A percentile compares a stretch with the other conserved stretches of the same genome.
Conservation (phyloP, 495 filamentous ascomycete genomes). For the Penicillium dipodomyicola region DNA sequence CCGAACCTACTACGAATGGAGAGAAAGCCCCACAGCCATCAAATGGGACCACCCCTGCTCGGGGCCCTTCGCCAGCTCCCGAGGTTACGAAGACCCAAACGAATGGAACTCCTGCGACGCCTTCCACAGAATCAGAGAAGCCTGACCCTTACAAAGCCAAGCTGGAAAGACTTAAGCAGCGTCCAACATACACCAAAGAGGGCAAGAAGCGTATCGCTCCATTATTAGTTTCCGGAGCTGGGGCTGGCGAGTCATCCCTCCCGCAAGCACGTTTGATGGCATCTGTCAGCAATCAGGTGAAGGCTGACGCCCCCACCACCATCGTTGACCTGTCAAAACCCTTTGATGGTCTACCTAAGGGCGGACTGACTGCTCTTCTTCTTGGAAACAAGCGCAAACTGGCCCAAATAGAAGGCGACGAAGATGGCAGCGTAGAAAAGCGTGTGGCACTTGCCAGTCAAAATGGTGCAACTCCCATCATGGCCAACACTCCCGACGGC, state of each 20-base stretch:
- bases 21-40: constrained; percentile 32
- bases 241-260: constrained; percentile 78
- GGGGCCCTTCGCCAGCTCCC: constrained; percentile 34
- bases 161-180: constrained; percentile 77
- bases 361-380: constrained; percentile 78
- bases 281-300: constrained; percentile 54
- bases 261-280: constrained; percentile 81
- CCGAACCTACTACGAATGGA: constrained; percentile 44
- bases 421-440: constrained; percentile 66
- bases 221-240: constrained; percentile 81
- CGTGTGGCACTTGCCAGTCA: constrained; percentile 54
- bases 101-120: constrained; percentile 37
- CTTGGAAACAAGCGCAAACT: constrained; percentile 91
- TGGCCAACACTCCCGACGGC: constrained; percentile 74
- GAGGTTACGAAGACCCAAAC: constrained; percentile 40
- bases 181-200: constrained; percentile 93
- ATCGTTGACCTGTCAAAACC: constrained; percentile 91
- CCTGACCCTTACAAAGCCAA: constrained; percentile 63
- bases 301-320: constrained; percentile 74
- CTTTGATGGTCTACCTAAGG: constrained; percentile 88
- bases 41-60: constrained; percentile 45
- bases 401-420: constrained; percentile 60
- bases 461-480: constrained; percentile 67
- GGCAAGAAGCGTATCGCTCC: constrained; percentile 95
- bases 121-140: constrained; percentile 51